Conservation (phyloP, 177 flowering plant genomes). For the Vitis hybrid region DNA sequence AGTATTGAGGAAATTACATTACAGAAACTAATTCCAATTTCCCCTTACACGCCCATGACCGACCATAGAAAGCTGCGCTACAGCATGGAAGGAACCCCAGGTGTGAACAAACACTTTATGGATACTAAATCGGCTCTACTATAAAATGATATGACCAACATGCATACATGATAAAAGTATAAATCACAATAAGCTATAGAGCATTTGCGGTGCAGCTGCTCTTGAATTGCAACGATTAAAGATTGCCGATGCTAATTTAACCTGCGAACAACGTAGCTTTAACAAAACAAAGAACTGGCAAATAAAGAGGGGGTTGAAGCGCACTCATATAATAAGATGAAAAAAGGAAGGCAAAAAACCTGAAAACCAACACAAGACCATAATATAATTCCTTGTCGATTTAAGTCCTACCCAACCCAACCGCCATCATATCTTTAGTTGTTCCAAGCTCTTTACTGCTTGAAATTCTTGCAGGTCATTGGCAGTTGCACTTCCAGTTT, state of each 20-base stretch:
- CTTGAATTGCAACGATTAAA: constrained; percentile 8
- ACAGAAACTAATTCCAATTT: no score
- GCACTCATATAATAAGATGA: constrained; percentile 21
- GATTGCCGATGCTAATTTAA: constrained; percentile 15
- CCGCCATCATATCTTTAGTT: constrained; percentile 33
- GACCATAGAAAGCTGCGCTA: no score
- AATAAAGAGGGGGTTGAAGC: not conserved
- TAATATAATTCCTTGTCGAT: not conserved
- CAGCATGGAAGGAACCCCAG: no score
- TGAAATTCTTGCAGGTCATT: constrained; percentile 24
- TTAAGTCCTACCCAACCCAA: constrained; percentile 8
- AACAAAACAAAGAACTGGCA: constrained; percentile 8
- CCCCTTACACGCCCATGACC: no score
- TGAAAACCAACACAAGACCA: constrained; percentile 21
- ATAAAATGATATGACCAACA: not conserved
- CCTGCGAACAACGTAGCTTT: constrained; percentile 19
- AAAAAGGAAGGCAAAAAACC: constrained; percentile 14
- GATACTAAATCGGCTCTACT: no score
- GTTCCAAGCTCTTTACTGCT: constrained; percentile 27
- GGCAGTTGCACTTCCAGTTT: constrained; percentile 4
- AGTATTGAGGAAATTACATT: no score
- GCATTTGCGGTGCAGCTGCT: not conserved
- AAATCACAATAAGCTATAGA: not conserved
- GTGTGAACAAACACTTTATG: no score
- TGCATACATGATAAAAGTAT: not conserved